Conservation (phyloP, 148 eudicot genomes). For the Fallopia convolvulus region DNA sequence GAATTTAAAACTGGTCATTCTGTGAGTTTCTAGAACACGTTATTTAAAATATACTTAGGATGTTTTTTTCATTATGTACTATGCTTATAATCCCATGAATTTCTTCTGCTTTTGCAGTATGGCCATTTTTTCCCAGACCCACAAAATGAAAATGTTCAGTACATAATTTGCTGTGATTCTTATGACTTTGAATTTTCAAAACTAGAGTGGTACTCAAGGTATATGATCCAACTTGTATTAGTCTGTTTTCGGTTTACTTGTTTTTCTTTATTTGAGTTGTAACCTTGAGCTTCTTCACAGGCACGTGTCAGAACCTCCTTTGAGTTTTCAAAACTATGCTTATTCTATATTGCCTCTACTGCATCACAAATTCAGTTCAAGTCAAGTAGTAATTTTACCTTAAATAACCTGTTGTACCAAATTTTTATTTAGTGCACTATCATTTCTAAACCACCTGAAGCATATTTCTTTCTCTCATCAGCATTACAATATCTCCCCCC, state of each 20-base stretch:
- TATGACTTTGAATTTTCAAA: constrained; percentile 89
- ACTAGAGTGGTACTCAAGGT: constrained; percentile 83
- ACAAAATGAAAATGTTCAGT: constrained; percentile 94
- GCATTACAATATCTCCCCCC: background rate
- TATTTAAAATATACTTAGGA: background rate
- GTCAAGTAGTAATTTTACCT: background rate
- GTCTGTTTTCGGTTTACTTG: background rate
- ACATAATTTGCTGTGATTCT: constrained; percentile 89
- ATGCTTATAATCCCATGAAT: background rate
- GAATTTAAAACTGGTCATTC: constrained; percentile 83
- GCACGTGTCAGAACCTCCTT: constrained; percentile 71
- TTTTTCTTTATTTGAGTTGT: background rate
- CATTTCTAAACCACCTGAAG: background rate
- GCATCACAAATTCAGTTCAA: background rate
- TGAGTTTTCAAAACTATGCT: no score
- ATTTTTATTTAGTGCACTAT: background rate
- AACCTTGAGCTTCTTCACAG: constrained; percentile 31
- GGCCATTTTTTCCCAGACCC: constrained; percentile 99
- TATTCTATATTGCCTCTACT: background rate
- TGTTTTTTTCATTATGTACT: background rate
- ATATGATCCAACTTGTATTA: constrained; percentile 4
- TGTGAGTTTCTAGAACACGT: constrained; percentile 36
- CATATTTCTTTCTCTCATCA: background rate
- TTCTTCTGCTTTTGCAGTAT: constrained; percentile 55
- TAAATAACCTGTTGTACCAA: background rate